Conservation (phyloP, 2,329 filamentous ascomycete genomes). For the Venturia nashicola region DNA sequence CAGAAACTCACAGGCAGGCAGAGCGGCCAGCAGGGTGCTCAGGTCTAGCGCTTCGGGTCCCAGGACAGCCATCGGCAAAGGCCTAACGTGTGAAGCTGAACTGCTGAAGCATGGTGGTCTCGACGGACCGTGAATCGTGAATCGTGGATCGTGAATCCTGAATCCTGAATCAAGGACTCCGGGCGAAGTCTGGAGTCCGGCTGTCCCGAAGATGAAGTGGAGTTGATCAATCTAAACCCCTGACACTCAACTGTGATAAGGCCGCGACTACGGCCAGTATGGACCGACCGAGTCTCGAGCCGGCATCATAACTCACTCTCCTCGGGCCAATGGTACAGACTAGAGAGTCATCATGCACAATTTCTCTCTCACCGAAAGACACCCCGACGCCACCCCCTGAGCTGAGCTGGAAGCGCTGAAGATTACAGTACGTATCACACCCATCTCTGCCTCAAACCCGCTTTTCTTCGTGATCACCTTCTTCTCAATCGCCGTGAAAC, state of each 20-base stretch:
- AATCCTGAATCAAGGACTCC: no score
- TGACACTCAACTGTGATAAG: neutral
- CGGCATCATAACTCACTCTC: no score
- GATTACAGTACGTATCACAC: neutral
- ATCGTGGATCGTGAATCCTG: no score
- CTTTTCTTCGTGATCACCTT: no score
- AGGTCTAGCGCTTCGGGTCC: neutral
- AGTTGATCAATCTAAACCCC: neutral
- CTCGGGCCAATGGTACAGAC: neutral
- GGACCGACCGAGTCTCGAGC: no score
- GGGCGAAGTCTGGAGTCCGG: neutral
- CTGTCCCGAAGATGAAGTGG: neutral
- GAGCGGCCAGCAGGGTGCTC: slow-evolving; percentile 12
- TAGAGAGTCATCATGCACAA: neutral
- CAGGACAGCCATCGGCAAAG: neutral
- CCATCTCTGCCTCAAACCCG: no score
- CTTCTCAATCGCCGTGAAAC: no score
- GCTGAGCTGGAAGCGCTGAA: neutral
- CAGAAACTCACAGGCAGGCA: slow-evolving; percentile 15
- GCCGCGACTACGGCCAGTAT: no score
- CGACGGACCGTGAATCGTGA: no score
- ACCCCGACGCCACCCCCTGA: neutral
- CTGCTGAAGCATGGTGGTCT: no score
- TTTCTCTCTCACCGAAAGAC: neutral
- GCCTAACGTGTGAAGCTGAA: no score